Evolutionary conservation across 1,284 basidiomycete species (phyloP), one percentile per base, ranked within the genome.

Genomic region (Meira nashicola): DNA sequence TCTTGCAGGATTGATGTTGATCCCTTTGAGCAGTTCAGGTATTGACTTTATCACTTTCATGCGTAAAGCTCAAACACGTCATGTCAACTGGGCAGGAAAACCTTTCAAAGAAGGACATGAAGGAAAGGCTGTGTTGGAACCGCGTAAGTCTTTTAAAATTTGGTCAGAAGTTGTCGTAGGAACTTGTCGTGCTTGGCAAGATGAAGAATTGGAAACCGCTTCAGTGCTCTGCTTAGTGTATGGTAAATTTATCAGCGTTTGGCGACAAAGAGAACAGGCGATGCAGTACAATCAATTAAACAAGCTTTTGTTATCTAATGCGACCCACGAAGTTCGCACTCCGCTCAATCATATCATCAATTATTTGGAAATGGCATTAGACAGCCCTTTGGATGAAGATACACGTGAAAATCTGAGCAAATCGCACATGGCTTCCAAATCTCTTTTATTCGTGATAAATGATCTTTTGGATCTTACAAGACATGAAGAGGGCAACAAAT

Each of bases 171-270:
- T 82, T 1, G 86, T 92, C 9, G 83, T 84, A 19, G 89, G 89
- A 2, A 82, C 85, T 46, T 87, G 85, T 68, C 82, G 88, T 38
- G 82, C 82, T 5, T 94, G 90, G 90, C 87, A 88, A 11, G 89
- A 92, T 61, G 89, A 92, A 71, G 89, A 92, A 76, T 79, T 92
- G 49, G 90, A 92, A 79, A 91, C 89, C 2, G 90, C 89, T 0
- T 86, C 87, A 43, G 88, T 92, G 4, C 81, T 92, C n/a, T 87
- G 89, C 15, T 80, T 92, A 23, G 88, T 92, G 10, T 89, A 89
- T 67, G 87, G 88, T 48, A 88, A 89, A 61, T 91, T 90, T 80
- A 89, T 90, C 66, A 87, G 89, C 74, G 89, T 92, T 2, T 92
- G 90, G 90, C 81, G 90, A 66, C 87, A 92, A 76, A 89, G 90